Evolutionary conservation across 345 rosid species (phyloP), one percentile per base, ranked within the genome.

Genomic region (Eucalyptus rudis): DNA sequence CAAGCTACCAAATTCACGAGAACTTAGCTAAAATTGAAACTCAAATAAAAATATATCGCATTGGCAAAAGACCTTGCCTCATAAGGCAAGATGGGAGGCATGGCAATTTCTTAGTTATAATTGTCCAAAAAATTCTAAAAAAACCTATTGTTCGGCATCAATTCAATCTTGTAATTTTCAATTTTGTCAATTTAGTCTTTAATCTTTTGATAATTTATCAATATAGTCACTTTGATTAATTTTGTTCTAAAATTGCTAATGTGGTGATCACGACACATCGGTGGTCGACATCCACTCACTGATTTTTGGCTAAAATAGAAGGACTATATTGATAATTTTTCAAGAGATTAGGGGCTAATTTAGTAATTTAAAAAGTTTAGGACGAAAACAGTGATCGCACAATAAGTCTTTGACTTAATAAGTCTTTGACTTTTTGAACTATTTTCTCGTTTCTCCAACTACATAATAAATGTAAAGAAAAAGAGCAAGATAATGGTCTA

Each of bases 351-450:
- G 20, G 19, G 5, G 3, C 3, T 17, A 33, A 68, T 33, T 16
- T 68, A 36, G 10, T 2, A 31, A 15, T 14, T 68, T 1, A 36
- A 31, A 68, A 31, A 16, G 24, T 68, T 68, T 33, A 33, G 1
- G 0, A 68, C 0, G 2, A 2, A 40, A 76, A 10, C 1, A 0
- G 4, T 1, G 1, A 7, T 13, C 1, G 27, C 36, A 20, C 14
- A 36, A 6, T 11, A 76, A 1, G 14, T 5, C 9, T 33, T 5
- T 8, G 19, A 33, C 22, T 68, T 71, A 36, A 6, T 11, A 76
- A 1, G 14, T 5, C 9, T 33, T 5, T 8, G 19, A 33, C 22
- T 68, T 71, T 71, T 36, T 10, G 1, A 44, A 20, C 4, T 19
- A 36, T 36, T 36, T 71, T 36, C 47, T 2, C 4, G 0, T 71